Evolutionary conservation across 345 rosid species (phyloP).

Genomic region (Carallia pectinifolia): DNA sequence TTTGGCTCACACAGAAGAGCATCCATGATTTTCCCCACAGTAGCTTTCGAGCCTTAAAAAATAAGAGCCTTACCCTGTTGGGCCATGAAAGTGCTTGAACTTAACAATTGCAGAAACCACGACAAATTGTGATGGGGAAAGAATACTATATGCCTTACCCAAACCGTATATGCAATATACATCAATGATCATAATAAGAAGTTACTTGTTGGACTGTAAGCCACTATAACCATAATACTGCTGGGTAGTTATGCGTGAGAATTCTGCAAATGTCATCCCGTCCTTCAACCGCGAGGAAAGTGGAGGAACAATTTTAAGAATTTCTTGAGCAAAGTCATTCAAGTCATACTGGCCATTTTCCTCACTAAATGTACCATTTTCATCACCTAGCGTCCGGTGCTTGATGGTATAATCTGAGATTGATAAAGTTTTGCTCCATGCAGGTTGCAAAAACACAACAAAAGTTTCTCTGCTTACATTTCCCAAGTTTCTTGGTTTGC

Average conservation of each 20-base stretch:
- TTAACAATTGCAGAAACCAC: too few relatives aligned
- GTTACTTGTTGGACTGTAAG: constrained; percentile 62
- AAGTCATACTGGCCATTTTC: constrained; percentile 17
- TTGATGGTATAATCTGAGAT: constrained; percentile 40
- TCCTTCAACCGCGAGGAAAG: constrained; percentile 67
- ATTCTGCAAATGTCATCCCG: constrained; percentile 90
- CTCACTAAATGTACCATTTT: constrained; percentile 13
- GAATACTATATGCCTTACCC: not conserved
- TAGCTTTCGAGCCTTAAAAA: too few relatives aligned
- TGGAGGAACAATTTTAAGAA: constrained; percentile 60
- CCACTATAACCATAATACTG: constrained; percentile 86
- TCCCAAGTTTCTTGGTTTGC: constrained; percentile 52
- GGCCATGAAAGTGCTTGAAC: too few relatives aligned
- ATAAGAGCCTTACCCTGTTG: too few relatives aligned
- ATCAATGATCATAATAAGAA: not conserved
- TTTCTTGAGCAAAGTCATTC: constrained; percentile 27
- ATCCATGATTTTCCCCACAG: too few relatives aligned
- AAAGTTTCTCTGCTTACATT: constrained; percentile 74
- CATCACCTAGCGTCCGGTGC: constrained; percentile 14
- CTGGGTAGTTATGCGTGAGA: constrained; percentile 76
- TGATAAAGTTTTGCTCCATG: constrained; percentile 73
- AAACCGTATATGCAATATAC: not conserved
- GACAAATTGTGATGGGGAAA: not conserved
- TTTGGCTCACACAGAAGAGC: too few relatives aligned
- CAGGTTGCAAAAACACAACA: constrained; percentile 77